phyloP scores from a whole-genome alignment of 2,329 filamentous ascomycete genomes.

The Cladorrhinum sp. region DNA sequence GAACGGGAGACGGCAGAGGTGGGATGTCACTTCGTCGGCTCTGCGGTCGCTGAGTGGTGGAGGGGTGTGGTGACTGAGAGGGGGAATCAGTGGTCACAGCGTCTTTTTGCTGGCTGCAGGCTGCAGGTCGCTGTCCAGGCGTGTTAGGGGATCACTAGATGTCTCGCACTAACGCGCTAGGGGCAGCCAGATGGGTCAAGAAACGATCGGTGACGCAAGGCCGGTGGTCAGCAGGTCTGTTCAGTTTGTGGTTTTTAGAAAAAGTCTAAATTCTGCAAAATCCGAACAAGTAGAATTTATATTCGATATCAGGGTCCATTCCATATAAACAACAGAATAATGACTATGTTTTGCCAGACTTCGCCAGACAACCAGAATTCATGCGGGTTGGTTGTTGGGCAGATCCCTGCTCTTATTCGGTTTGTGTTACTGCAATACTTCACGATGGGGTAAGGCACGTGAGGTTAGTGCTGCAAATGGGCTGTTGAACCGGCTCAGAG shows the following conservation, averaged over 20 bases:
- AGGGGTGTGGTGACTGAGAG: background rate
- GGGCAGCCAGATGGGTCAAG: background rate
- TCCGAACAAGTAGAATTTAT: background rate
- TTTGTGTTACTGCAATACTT: conserved; percentile 11
- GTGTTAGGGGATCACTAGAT: background rate
- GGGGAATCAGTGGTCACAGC: background rate
- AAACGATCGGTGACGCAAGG: background rate
- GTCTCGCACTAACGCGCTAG: background rate
- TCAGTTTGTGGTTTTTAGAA: background rate
- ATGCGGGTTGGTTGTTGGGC: conserved; percentile 21
- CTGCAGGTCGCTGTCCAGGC: background rate
- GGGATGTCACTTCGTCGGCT: conserved; percentile 6
- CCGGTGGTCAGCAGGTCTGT: background rate
- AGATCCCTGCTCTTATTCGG: conserved; percentile 1
- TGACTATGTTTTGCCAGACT: conserved; percentile 16
- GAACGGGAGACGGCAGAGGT: background rate
- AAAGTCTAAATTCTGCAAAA: background rate
- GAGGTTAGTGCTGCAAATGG: background rate
- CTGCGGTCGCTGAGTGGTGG: background rate
- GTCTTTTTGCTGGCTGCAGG: background rate
- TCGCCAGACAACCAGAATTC: conserved; percentile 19
- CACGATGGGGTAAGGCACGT: too few species aligned
- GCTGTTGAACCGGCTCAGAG: background rate
- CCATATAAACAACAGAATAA: background rate
- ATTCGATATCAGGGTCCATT: background rate